Evolutionary conservation across 768 basidiomycete species (phyloP), one percentile per base, ranked within the genome.

Genomic region (Phylloporus rhodoxanthus): DNA sequence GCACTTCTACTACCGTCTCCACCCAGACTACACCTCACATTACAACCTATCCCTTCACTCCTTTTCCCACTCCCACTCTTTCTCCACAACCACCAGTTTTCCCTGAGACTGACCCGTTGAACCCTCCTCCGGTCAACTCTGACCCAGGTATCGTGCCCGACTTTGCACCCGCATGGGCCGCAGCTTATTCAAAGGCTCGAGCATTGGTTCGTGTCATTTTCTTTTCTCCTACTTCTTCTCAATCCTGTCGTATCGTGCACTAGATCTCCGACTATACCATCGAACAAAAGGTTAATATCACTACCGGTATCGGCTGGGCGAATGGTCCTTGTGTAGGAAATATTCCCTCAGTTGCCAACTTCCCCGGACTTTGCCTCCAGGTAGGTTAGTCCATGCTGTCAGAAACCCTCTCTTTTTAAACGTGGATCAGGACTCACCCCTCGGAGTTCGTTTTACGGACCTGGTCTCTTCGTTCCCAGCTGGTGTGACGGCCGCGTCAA

Each of bases 401-500:
- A 8, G 25, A 7, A 1, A 13, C 30, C 34, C 8, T 11, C 42
- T 25, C 10, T 13, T 40, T 30, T 46, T 11, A 42, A 38, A 28
- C 41, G 58, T 33, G 6, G 10, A 47, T n/a, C 47, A 82, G 75
- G 83, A 87, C 55, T 81, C 83, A 19, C 88, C 88, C 3, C 73
- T 89, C 1, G 91, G 91, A 3, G 81, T 94, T 17, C 85, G 92
- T 40, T 72, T 75, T 55, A 79, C 80, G 0, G 85, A 93, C 62
- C 81, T 77, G 29, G 81, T 81, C 6, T 85, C 85, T 3, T 79
- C 79, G 0, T 94, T 92, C 70, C 92, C 94, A 0, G 76, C 91
- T n/a, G 87, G 81, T 0, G 73, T 96, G 56, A 91, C 87, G 47
- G 74, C 82, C 1, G 94, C 90, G 5, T 75, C 90, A 6, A 89